Evolutionary conservation across 257 asterid genomes (phyloP), one percentile per base, ranked within the genome.

Genomic region (Lantana camara): DNA sequence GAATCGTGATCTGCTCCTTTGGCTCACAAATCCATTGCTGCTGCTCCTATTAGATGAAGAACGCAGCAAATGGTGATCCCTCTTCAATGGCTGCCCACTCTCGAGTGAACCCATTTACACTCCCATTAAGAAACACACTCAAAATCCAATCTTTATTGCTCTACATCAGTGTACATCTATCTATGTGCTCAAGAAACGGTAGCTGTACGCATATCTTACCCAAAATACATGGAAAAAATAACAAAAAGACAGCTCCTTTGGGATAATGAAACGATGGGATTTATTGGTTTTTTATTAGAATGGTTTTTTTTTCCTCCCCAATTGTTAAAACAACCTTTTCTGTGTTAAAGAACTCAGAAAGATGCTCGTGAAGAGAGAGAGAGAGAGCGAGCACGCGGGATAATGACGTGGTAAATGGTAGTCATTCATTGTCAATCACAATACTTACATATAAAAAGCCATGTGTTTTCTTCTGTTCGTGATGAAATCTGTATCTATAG

Each of bases 81-180:
- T 88, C 81, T 88, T 85, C 71, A 77, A 62, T 37, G 82, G 69
- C 70, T 49, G 45, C 63, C 83, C 88, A 82, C 71, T 79, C 61
- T 86, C 96, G 63, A 89, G 89, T 61, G 96, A 89, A 64, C 96
- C 96, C 98, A 91, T 91, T 77, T 76, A 86, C 76, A 79, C 79
- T 77, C 82, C 86, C 90, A 74, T 80, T 64, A 61, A 79, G 57
- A 63, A 41, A 57, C 1, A 23, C 55, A 52, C 59, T 58, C 44
- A 67, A 57, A 40, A 55, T 24, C 58, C 63, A 53, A 47, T 59
- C 73, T 65, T 49, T 56, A 3, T 16, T 53, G 70, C 49, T 53
- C 3, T 45, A 17, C 52, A 13, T 23, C 5, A 30, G 57, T 27
- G 4, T 23, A 21, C 53, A 66, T 46, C 55, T 42, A 59, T 44